Evolutionary conservation across 2,329 filamentous ascomycete genomes (phyloP).

Genomic region (Ustulina deusta): DNA sequence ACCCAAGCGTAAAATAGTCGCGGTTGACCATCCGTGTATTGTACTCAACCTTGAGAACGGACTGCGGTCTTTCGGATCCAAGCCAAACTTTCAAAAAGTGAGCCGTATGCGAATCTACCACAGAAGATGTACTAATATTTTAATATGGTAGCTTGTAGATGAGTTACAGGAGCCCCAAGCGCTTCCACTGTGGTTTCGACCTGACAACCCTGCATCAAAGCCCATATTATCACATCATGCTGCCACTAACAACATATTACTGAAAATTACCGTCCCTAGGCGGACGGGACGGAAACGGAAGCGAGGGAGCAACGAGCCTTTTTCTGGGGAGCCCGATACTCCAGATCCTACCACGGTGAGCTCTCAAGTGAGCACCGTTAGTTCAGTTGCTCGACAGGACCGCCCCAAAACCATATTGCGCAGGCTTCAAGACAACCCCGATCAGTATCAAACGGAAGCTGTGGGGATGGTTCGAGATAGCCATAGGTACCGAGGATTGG

Average conservation of each 20-base stretch:
- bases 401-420: slow-evolving; percentile 67
- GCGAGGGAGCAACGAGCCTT: slow-evolving; percentile 77
- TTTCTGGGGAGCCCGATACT: slow-evolving; percentile 59
- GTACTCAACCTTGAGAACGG: slow-evolving; percentile 57
- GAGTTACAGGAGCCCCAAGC: slow-evolving; percentile 57
- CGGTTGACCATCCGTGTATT: slow-evolving; percentile 60
- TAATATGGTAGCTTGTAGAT: slow-evolving; percentile 43
- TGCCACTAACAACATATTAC: slow-evolving; percentile 82
- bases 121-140: slow-evolving; percentile 21
- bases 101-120: slow-evolving; percentile 20
- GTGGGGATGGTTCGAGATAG: slow-evolving; percentile 81
- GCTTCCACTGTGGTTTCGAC: slow-evolving; percentile 79
- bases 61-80: slow-evolving; percentile 56
- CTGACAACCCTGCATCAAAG: slow-evolving; percentile 81
- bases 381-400: slow-evolving; percentile 63
- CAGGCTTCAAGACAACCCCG: slow-evolving; percentile 77
- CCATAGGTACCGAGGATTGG: slow-evolving; percentile 86
- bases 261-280: slow-evolving; percentile 88
- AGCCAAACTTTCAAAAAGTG: slow-evolving; percentile 55
- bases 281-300: slow-evolving; percentile 89
- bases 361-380: slow-evolving; percentile 49
- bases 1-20: slow-evolving; percentile 55
- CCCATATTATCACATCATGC: slow-evolving; percentile 82
- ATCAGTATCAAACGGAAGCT: slow-evolving; percentile 74
- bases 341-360: slow-evolving; percentile 42